phyloP scores from a whole-genome alignment of 2,329 filamentous ascomycete species.

The Nakataea oryzae region DNA sequence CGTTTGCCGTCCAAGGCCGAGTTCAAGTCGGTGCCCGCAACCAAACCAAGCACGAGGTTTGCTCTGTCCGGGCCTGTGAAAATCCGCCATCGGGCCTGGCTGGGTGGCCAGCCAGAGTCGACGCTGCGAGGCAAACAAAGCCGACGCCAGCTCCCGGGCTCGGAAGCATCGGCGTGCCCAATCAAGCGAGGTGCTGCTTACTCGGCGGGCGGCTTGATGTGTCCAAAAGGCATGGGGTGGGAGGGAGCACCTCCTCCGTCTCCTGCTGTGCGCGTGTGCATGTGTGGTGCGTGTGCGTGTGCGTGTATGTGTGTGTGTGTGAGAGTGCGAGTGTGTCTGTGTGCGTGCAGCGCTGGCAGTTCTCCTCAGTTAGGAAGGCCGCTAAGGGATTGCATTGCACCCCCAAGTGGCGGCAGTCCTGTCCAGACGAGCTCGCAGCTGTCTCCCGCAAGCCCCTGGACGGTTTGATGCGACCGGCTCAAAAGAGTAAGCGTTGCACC shows the following conservation, averaged over 20 bases:
- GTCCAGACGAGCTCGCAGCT: too few relatives aligned
- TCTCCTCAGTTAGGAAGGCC: neutral
- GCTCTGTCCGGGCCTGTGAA: neutral
- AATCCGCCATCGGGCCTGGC: neutral
- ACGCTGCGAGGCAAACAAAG: neutral
- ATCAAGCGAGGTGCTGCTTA: neutral
- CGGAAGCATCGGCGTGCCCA: neutral
- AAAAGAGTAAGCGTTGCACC: neutral
- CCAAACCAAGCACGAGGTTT: neutral
- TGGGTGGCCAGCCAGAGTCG: neutral
- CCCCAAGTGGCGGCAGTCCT: neutral
- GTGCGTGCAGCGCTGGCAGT: neutral
- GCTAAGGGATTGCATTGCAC: neutral
- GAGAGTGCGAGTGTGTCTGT: neutral
- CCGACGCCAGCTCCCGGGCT: neutral
- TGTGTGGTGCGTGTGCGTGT: neutral
- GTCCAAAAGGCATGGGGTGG: neutral
- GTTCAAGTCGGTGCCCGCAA: neutral
- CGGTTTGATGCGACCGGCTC: neutral
- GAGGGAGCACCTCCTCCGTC: neutral
- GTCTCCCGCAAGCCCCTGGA: neutral
- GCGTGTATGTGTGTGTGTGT: neutral
- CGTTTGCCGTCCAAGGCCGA: neutral
- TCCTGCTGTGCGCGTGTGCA: too few relatives aligned
- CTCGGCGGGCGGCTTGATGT: neutral